Evolutionary conservation across 208 protist genomes (phyloP).

Genomic region (Wallacemonas rigidus): DNA sequence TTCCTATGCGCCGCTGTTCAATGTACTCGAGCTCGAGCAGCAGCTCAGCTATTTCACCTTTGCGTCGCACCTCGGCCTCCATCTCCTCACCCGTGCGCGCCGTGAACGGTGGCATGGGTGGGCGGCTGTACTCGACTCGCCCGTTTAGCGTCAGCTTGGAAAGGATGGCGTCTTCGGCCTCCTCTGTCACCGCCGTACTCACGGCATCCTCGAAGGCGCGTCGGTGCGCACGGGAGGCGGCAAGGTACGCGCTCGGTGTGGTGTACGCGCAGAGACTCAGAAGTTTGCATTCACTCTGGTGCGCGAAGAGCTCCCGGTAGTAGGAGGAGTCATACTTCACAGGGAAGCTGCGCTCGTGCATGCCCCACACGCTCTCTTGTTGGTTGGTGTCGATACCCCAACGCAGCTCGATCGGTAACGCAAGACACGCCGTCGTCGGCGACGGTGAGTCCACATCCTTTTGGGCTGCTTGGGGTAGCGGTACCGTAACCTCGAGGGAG

Average conservation of each 20-base stretch:
- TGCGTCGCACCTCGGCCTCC: constrained; percentile 17
- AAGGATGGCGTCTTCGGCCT: constrained; percentile 6
- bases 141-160: constrained; percentile 7
- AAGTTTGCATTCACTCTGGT: constrained; percentile 23
- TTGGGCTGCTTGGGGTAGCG: not conserved
- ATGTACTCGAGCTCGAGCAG: constrained; percentile 27
- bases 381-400: constrained; percentile 58
- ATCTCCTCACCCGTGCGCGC: constrained; percentile 12
- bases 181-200: not conserved
- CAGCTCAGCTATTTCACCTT: constrained; percentile 22
- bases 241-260: constrained; percentile 23
- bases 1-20: constrained; percentile 1
- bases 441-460: not conserved
- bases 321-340: constrained; percentile 49
- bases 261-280: constrained; percentile 50
- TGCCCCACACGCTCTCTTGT: constrained; percentile 36
- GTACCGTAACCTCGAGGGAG: not conserved
- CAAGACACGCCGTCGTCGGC: not conserved
- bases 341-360: constrained; percentile 69
- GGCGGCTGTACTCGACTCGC: constrained; percentile 16
- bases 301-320: constrained; percentile 57
- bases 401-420: constrained; percentile 49
- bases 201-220: constrained; percentile 4
- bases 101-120: constrained; percentile 3
- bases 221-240: constrained; percentile 9